Conservation (phyloP, 208 protist species). For the Vickermania spadyakhi region DNA sequence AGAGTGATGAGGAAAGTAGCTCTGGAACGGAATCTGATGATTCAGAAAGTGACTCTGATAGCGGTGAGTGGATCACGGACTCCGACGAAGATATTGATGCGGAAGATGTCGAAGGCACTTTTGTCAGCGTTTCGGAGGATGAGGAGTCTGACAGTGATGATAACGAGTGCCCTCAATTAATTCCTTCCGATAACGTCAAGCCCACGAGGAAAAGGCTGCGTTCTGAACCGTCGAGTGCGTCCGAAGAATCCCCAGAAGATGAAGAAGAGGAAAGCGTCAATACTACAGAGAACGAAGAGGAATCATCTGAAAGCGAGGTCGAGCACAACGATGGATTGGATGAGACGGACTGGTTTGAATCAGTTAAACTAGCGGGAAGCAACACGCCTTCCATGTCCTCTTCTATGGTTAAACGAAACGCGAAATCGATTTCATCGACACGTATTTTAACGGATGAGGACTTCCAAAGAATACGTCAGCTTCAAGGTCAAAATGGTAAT, state of each 20-base stretch:
- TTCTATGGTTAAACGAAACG: constrained; percentile 26
- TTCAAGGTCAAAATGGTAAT: constrained; percentile 59
- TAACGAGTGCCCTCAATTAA: constrained; percentile 55
- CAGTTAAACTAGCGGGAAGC: constrained; percentile 16
- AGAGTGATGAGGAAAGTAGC: constrained; percentile 7
- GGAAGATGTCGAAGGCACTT: constrained; percentile 69
- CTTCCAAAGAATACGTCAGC: constrained; percentile 72
- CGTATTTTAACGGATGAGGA: constrained; percentile 78
- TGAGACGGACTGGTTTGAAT: constrained; percentile 61
- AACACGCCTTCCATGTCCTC: constrained; percentile 16
- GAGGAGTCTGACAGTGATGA: constrained; percentile 23
- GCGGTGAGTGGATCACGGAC: constrained; percentile 67
- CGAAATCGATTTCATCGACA: constrained; percentile 27
- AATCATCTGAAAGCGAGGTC: constrained; percentile 22
- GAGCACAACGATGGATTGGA: constrained; percentile 15
- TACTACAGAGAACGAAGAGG: constrained; percentile 29
- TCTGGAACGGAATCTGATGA: constrained; percentile 9
- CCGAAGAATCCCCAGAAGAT: constrained; percentile 11
- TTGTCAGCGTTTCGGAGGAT: constrained; percentile 42
- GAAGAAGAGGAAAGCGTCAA: constrained; percentile 13
- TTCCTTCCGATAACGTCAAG: constrained; percentile 7
- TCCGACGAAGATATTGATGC: constrained; percentile 46
- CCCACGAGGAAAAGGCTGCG: background rate
- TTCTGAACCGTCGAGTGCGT: constrained; percentile 7
- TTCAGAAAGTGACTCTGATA: constrained; percentile 26